A percentile compares a stretch with the other conserved stretches of the same genome.
Conservation (phyloP, 2,329 filamentous ascomycete genomes). For the Ceratocystis huliohia region DNA sequence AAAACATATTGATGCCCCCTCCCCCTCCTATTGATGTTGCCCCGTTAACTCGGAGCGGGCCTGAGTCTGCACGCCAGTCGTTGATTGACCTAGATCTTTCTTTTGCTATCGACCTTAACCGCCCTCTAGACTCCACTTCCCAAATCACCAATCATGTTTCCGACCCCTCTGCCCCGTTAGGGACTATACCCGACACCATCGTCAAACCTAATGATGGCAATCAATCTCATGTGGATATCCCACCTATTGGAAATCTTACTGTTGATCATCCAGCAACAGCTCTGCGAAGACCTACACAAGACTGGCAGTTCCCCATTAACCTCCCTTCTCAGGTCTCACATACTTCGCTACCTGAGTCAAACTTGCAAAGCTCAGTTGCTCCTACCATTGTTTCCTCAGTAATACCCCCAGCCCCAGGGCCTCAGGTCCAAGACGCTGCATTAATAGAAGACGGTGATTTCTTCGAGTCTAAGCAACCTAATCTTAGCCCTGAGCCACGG, state of each 20-base stretch:
- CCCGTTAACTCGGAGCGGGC: slow-evolving; percentile 48
- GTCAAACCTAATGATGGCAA: neutral
- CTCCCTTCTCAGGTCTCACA: neutral
- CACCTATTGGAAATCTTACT: neutral
- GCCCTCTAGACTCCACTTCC: neutral
- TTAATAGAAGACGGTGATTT: neutral
- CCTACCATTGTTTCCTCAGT: neutral
- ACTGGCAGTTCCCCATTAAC: neutral
- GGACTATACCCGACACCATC: neutral
- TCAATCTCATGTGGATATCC: neutral
- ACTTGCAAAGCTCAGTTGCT: neutral
- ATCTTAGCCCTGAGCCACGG: neutral
- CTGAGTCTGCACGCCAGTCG: slow-evolving; percentile 41
- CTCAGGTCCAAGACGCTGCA: neutral
- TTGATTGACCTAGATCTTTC: slow-evolving; percentile 53
- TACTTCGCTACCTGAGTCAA: neutral
- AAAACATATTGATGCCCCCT: slow-evolving; percentile 28
- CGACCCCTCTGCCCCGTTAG: neutral
- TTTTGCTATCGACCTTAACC: slow-evolving; percentile 29
- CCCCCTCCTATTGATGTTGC: slow-evolving; percentile 30
- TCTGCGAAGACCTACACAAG: slow-evolving; percentile 2
- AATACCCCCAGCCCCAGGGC: neutral
- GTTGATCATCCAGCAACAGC: neutral
- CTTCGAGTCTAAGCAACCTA: neutral
- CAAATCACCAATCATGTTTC: neutral